Evolutionary conservation across 1,284 basidiomycete species (phyloP), one percentile per base, ranked within the genome.

Genomic region (Trichosporon ovoides): DNA sequence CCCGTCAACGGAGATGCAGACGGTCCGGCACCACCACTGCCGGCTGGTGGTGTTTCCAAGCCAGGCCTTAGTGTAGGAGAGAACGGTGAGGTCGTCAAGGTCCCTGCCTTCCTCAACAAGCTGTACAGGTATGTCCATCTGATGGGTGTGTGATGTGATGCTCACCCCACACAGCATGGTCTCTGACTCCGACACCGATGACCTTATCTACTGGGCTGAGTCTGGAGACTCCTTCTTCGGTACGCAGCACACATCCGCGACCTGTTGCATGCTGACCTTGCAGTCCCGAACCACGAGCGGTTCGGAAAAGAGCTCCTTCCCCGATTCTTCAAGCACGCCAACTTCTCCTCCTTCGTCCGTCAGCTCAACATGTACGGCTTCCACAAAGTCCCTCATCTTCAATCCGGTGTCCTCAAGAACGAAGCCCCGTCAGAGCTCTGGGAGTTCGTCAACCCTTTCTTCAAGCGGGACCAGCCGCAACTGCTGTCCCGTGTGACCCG

Each of bases 361-460:
- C 94, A 98, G 76, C 83, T 97, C 70, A 97, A 98, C 82, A 96
- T 96, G 91, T 94, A 95, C 75, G 91, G 91, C 48, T 95, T 95
- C 74, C 91, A 92, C 81, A 93, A 93, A 80, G 89, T 95, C 55
- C 92, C 93, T 0, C 93, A 97, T 74, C 84, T 98, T 18, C 93
- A 96, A 72, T 91, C 96, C 74, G 94, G 94, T 43, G 92, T 92
- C 34, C 83, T 98, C 64, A 80, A 85, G 70, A 84, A 84, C 72
- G 87, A 89, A 62, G 82, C 84, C 49, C 88, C 90, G 61, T 87
- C 85, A 53, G 94, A 98, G 75, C 84, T 91, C 50, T 95, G 91
- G 87, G 89, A 97, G 75, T 98, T 97, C 75, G 85, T 87, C 62
- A 92, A 97, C 75, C 85, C 87, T 2, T 85, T 91, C 75, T 98